phyloP scores from a whole-genome alignment of 2,329 filamentous ascomycete species.

The Stagonosporopsis vannaccii region DNA sequence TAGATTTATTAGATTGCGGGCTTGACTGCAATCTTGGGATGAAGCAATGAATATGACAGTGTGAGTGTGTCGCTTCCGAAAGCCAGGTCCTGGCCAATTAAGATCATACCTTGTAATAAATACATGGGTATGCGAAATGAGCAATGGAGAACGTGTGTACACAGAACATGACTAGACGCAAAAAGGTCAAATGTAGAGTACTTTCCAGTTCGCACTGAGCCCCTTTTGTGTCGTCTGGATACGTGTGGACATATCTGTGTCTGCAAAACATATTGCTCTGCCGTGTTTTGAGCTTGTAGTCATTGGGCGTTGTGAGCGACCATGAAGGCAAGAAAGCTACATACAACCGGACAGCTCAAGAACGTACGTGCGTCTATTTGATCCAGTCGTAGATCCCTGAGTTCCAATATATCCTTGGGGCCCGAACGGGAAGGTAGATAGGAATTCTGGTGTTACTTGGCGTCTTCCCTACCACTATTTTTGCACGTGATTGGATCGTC shows the following conservation, averaged over 20 bases:
- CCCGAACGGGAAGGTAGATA: slow-evolving; percentile 8
- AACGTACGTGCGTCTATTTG: background rate
- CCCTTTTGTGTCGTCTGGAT: background rate
- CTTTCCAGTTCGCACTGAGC: background rate
- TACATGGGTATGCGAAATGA: slow-evolving; percentile 11
- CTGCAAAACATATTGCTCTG: background rate
- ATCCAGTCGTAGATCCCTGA: background rate
- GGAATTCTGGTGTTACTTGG: slow-evolving; percentile 1
- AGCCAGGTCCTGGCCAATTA: slow-evolving; percentile 11
- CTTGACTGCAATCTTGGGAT: slow-evolving; percentile 18
- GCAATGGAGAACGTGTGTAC: background rate
- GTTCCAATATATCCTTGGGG: background rate
- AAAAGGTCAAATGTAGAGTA: background rate
- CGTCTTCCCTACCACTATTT: slow-evolving; percentile 1
- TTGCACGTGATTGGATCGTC: slow-evolving; percentile 2
- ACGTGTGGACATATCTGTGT: background rate
- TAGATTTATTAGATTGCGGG: slow-evolving; percentile 12
- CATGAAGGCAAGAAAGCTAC: background rate
- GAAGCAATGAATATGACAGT: background rate
- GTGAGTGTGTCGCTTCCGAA: slow-evolving; percentile 4
- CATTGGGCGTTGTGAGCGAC: no score
- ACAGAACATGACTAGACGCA: background rate
- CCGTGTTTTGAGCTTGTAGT: background rate
- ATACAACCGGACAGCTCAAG: background rate
- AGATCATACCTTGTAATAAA: slow-evolving; percentile 6